phyloP scores from a whole-genome alignment of 2,329 filamentous ascomycete species.

The Penicillium palitans region DNA sequence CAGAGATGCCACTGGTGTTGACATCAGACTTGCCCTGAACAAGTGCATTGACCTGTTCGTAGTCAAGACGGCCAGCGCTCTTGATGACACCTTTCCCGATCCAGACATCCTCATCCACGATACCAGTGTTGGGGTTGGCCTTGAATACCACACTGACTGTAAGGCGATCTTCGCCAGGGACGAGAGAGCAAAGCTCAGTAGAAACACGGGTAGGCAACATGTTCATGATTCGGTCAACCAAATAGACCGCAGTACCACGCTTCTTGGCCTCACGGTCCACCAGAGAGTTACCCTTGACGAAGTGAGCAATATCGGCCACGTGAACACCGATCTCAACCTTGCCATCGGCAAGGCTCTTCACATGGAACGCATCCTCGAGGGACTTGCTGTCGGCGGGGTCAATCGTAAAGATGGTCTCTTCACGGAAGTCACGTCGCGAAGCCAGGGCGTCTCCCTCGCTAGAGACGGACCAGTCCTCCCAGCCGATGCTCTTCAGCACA shows the following conservation, averaged over 20 bases:
- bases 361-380: constrained; percentile 87
- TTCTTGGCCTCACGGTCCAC: constrained; percentile 98
- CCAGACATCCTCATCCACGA: constrained; percentile 86
- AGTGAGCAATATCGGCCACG: constrained; percentile 92
- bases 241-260: constrained; percentile 90
- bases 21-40: constrained; percentile 64
- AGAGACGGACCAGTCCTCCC: constrained; percentile 84
- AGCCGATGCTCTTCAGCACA: constrained; percentile 86
- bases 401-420: constrained; percentile 86
- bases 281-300: constrained; percentile 92
- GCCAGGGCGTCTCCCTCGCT: constrained; percentile 78
- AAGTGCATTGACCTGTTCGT: constrained; percentile 82
- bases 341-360: constrained; percentile 79
- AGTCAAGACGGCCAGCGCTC: constrained; percentile 80
- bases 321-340: constrained; percentile 94
- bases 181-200: constrained; percentile 81
- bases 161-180: constrained; percentile 83
- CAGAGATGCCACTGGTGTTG: constrained; percentile 64
- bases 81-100: constrained; percentile 92
- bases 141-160: constrained; percentile 92
- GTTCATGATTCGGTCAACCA: constrained; percentile 84
- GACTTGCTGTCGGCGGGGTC: constrained; percentile 86
- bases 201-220: constrained; percentile 86
- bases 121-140: constrained; percentile 78
- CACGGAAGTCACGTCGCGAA: constrained; percentile 83